Conservation (phyloP, 177 flowering plant genomes). For the Vitis hybrid region DNA sequence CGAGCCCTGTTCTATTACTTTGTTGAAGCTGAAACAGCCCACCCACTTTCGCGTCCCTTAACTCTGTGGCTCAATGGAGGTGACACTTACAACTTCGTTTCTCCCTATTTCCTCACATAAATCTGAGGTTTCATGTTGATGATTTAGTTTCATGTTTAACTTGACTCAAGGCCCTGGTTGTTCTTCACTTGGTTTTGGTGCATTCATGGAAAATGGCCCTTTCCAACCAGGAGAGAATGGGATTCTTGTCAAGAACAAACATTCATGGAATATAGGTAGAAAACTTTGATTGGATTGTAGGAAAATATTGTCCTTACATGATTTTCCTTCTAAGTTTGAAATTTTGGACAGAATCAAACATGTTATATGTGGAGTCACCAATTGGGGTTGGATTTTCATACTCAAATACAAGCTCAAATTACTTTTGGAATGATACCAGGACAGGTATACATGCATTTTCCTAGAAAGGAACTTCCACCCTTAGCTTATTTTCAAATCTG, state of each 20-base stretch:
- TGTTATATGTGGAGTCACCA: constrained; percentile 42
- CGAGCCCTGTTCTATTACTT: constrained; percentile 51
- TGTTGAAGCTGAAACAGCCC: constrained; percentile 32
- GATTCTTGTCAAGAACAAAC: constrained; percentile 28
- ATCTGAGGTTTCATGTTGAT: no score
- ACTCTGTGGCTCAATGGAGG: constrained; percentile 62
- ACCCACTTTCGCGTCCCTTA: constrained; percentile 36
- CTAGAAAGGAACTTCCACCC: background rate
- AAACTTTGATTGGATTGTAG: no score
- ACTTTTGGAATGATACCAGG: constrained; percentile 34
- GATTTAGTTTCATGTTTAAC: no score
- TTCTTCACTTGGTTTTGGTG: constrained; percentile 51
- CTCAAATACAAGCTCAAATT: constrained; percentile 37
- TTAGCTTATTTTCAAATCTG: background rate
- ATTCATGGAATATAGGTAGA: constrained; percentile 33
- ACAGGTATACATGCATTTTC: constrained; percentile 20
- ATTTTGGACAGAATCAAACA: constrained; percentile 33
- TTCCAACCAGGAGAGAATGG: constrained; percentile 39
- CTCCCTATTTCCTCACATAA: no score
- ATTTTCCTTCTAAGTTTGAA: no score
- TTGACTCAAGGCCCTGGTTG: constrained; percentile 45
- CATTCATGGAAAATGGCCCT: constrained; percentile 57
- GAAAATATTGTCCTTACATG: no score
- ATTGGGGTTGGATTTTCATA: constrained; percentile 48
- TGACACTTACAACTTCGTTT: constrained; percentile 1